Evolutionary conservation across 2,329 filamentous ascomycete species (phyloP), one percentile per base, ranked within the genome.

Genomic region (Gnomoniopsis smithogilvyi): DNA sequence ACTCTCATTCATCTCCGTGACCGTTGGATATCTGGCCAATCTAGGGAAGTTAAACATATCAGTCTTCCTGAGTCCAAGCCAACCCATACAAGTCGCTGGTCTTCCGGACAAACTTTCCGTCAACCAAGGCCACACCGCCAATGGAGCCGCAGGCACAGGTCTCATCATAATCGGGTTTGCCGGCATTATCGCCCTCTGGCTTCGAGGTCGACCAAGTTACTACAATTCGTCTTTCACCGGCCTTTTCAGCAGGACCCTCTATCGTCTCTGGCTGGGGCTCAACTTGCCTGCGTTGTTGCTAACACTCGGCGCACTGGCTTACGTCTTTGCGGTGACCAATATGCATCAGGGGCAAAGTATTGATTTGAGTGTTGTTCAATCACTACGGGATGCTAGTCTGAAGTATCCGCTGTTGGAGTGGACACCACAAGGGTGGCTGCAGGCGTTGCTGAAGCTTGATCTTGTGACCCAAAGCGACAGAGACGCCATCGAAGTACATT

Each of bases 341-440:
- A 56, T 56, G 21, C 70, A 69, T 53, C 33, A 56, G 1, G 66
- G 66, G 1, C 73, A 76, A 64, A 59, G 33, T 19, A 74, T 76
- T 52, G 65, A 73, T 58, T 54, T 66, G 17, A 22, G 55, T 1
- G 38, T 69, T 2, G 73, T 70, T 0, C 49, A 54, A 14, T 22
- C 47, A 1, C 53, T 67, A 15, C 11, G 36, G 6, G 19, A 3
- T 30, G 48, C 65, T n/a, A 64, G 66, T 14, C 45, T 36, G 17
- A 62, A 66, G 3, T 77, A 77, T 51, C 66, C 68, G 1, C 53
- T 67, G 10, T 63, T 66, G 46, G 45, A 59, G 10, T 77, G 75
- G 75, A 73, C 74, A 19, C 74, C 75, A 19, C 72, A 75, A 62
- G 72, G 67, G 61, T 77, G 75, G 74, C 73, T 74, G 58, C 58